Percentiles rank a stretch among this genome's conserved stretches.
These are phyloP conservation scores for Hyaloscypha bicolor DNA, from an alignment of 495 filamentous ascomycete species.

Conservation along the genomic window DNA sequence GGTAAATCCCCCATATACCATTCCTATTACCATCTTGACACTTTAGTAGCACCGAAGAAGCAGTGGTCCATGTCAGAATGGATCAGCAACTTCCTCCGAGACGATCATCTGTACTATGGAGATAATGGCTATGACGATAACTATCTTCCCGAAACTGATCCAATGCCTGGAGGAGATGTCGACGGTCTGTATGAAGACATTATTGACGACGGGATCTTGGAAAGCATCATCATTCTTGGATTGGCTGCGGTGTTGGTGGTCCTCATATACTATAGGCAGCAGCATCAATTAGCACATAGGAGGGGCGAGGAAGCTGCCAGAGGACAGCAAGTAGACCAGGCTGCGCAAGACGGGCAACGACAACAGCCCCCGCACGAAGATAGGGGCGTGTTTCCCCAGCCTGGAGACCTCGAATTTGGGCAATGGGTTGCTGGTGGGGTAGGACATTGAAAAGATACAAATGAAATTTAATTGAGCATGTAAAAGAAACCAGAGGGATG, in stretches of 20 bases:
- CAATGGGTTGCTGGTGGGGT: conserved; percentile 78
- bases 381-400: conserved; percentile 71
- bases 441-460: conserved; percentile 60
- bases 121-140: conserved; percentile 60
- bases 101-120: conserved; percentile 65
- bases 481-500: conserved; percentile 6
- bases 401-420: conserved; percentile 69
- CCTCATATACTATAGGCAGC: conserved; percentile 81
- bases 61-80: conserved; percentile 79
- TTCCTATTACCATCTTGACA: not conserved
- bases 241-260: conserved; percentile 74
- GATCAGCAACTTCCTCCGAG: conserved; percentile 79
- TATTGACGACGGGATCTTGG: conserved; percentile 75
- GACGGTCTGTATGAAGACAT: conserved; percentile 71
- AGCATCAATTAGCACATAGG: conserved; percentile 59
- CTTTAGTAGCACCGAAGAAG: conserved; percentile 59
- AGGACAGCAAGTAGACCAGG: conserved; percentile 37
- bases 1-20: conserved; percentile 52
- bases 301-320: conserved; percentile 37
- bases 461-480: conserved; percentile 24
- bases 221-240: conserved; percentile 81
- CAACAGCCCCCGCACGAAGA: conserved; percentile 44
- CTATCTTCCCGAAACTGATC: conserved; percentile 53
- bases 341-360: conserved; percentile 22
- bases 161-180: conserved; percentile 51